These are phyloP conservation scores for Candida neerlandica DNA, from an alignment of 1,139 yeast genomes.

Conservation along the genomic window DNA sequence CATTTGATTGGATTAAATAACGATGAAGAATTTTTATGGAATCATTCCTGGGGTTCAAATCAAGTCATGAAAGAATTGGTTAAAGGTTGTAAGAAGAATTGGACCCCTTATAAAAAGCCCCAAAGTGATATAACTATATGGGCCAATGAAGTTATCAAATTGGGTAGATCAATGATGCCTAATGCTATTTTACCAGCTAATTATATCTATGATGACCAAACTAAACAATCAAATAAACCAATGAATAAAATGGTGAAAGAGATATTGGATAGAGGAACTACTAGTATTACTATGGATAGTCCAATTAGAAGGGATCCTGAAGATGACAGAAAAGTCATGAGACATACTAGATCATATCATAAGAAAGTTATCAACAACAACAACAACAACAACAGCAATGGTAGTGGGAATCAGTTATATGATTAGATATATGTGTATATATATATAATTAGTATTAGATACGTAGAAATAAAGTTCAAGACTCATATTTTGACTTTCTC, in stretches of 20 bases:
- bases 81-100: constrained; percentile 69
- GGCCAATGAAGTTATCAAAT: constrained; percentile 68
- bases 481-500: no score
- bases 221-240: constrained; percentile 19
- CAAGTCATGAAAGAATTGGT: constrained; percentile 66
- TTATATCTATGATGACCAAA: constrained; percentile 37
- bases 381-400: not conserved
- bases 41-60: constrained; percentile 61
- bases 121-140: constrained; percentile 52
- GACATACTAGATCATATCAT: constrained; percentile 47
- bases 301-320: constrained; percentile 30
- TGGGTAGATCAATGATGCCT: constrained; percentile 74
- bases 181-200: constrained; percentile 47
- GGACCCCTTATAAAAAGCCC: constrained; percentile 61
- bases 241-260: constrained; percentile 37
- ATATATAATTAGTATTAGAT: not conserved
- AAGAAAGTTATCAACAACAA: constrained; percentile 24
- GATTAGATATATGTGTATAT: not conserved
- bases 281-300: constrained; percentile 17
- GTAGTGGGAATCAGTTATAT: not conserved
- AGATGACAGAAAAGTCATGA: constrained; percentile 31
- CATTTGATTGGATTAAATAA: constrained; percentile 66
- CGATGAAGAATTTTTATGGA: constrained; percentile 57
- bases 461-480: not conserved
- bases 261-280: constrained; percentile 21